These are phyloP conservation scores for Chaetomiaceae sp. DNA, from an alignment of 2,329 filamentous ascomycete species.

Conservation along the genomic window DNA sequence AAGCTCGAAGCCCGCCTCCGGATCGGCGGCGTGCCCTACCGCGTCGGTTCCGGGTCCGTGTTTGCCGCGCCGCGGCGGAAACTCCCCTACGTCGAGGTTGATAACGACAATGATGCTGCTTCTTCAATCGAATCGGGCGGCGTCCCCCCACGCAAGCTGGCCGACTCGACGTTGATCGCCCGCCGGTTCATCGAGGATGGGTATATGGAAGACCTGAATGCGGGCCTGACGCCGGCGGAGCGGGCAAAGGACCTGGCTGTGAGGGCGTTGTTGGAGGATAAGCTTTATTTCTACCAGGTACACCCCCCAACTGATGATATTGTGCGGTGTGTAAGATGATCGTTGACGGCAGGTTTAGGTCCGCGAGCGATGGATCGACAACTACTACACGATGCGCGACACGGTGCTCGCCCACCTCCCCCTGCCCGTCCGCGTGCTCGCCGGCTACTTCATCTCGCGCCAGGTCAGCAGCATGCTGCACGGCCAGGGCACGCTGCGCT, in stretches of 20 bases:
- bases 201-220: constrained; percentile 47
- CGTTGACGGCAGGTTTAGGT: constrained; percentile 28
- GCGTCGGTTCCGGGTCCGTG: constrained; percentile 40
- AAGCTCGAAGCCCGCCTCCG: constrained; percentile 61
- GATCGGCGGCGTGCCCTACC: constrained; percentile 46
- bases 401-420: constrained; percentile 45
- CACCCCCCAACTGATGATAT: background rate
- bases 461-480: constrained; percentile 41
- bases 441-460: constrained; percentile 49
- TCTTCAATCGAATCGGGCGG: constrained; percentile 17
- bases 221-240: constrained; percentile 34
- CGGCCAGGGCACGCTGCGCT: constrained; percentile 53
- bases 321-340: too few species aligned
- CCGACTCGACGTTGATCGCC: constrained; percentile 55
- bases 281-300: constrained; percentile 51
- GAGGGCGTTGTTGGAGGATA: constrained; percentile 55
- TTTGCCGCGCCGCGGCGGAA: constrained; percentile 51
- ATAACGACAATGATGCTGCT: background rate
- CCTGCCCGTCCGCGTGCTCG: constrained; percentile 46
- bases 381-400: constrained; percentile 56
- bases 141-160: constrained; percentile 33
- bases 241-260: constrained; percentile 49
- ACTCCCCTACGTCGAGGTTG: constrained; percentile 52
- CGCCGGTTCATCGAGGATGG: constrained; percentile 39
- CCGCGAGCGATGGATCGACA: constrained; percentile 54